phyloP scores from a whole-genome alignment of 495 filamentous ascomycete genomes.

The Penicillium flavigenum region DNA sequence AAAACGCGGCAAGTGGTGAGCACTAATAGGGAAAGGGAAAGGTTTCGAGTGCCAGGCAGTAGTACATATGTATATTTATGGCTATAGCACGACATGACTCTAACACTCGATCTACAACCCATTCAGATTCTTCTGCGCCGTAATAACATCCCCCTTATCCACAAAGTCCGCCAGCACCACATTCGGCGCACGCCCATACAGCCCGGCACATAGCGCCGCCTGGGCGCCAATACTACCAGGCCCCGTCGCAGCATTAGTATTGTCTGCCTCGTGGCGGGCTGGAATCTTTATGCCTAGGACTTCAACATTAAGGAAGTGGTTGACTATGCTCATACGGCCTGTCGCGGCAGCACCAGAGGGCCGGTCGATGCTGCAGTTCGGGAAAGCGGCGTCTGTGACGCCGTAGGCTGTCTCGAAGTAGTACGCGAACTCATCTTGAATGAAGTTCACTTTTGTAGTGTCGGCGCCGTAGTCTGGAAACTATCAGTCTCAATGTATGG shows the following conservation, averaged over 20 bases:
- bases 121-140: constrained; percentile 58
- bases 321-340: constrained; percentile 55
- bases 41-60: too few species aligned
- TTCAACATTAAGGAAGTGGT: constrained; percentile 49
- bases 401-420: constrained; percentile 72
- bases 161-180: constrained; percentile 70
- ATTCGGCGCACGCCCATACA: constrained; percentile 57
- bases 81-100: neutral
- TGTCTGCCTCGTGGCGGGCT: constrained; percentile 49
- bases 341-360: constrained; percentile 48
- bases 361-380: constrained; percentile 61
- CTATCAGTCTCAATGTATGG: neutral
- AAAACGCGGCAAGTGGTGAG: too few species aligned
- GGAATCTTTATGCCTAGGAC: constrained; percentile 54
- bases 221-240: constrained; percentile 60
- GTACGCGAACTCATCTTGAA: constrained; percentile 67
- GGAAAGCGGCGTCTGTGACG: constrained; percentile 49
- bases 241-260: constrained; percentile 56
- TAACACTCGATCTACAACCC: constrained; percentile 38
- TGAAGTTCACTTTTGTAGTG: constrained; percentile 52
- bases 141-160: constrained; percentile 59
- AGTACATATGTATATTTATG: neutral
- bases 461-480: constrained; percentile 49
- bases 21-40: too few species aligned
- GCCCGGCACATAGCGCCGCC: constrained; percentile 46